These are phyloP conservation scores for Phaeolepiota aurea DNA, from an alignment of 768 basidiomycete species.

Conservation along the genomic window DNA sequence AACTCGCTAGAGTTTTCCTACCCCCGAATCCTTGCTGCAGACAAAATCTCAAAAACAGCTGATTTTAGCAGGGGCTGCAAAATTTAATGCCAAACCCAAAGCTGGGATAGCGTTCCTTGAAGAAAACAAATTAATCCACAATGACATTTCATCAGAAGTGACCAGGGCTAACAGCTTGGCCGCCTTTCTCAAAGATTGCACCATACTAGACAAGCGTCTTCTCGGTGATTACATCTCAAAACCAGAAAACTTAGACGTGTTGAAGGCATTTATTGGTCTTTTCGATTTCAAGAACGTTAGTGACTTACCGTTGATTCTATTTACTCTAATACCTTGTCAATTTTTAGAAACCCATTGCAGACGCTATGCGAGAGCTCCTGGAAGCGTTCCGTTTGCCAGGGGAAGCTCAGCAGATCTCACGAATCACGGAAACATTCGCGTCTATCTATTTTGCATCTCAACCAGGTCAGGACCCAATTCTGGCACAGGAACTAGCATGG, in stretches of 20 bases:
- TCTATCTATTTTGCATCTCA: constrained; percentile 79
- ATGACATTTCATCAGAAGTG: constrained; percentile 45
- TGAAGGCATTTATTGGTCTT: constrained; percentile 80
- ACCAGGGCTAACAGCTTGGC: constrained; percentile 68
- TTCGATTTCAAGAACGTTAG: constrained; percentile 87
- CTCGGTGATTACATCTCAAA: constrained; percentile 90
- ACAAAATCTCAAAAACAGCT: constrained; percentile 83
- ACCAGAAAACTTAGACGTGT: constrained; percentile 76
- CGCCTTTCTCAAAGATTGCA: constrained; percentile 75
- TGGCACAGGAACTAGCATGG: neutral
- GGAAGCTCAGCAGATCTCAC: constrained; percentile 86
- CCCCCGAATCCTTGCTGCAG: constrained; percentile 48
- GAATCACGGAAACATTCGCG: constrained; percentile 94
- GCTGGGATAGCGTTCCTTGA: constrained; percentile 84
- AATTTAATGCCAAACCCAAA: constrained; percentile 93
- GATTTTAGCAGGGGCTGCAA: constrained; percentile 71
- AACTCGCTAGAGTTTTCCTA: constrained; percentile 45
- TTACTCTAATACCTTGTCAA: constrained; percentile 1
- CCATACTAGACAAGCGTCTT: constrained; percentile 84
- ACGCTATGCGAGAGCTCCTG: constrained; percentile 91
- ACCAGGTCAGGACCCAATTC: constrained; percentile 71
- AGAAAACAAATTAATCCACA: constrained; percentile 83
- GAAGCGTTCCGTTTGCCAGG: constrained; percentile 94
- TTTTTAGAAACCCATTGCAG: constrained; percentile 82
- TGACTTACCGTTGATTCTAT: constrained; percentile 7